Conservation (phyloP, 2,329 filamentous ascomycete species). For the Fusarium falciforme region DNA sequence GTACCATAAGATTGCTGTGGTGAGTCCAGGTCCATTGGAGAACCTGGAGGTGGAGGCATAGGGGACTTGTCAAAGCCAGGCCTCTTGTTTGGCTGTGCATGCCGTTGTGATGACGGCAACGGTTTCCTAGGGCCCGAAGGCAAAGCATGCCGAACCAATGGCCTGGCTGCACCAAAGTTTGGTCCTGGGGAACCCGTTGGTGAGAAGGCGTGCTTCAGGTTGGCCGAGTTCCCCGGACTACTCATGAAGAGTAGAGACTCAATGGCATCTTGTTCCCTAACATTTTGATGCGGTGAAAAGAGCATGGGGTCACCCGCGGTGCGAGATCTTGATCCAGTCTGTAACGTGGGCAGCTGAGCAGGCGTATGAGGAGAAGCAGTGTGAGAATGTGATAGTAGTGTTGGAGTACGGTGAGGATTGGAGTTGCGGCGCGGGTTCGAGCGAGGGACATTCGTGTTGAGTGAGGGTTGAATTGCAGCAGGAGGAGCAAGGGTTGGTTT, state of each 20-base stretch:
- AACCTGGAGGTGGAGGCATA: constrained; percentile 49
- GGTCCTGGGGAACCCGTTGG: constrained; percentile 53
- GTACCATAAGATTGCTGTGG: constrained; percentile 46
- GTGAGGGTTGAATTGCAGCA: constrained; percentile 65
- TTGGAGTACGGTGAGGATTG: constrained; percentile 60
- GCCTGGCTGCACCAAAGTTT: constrained; percentile 26
- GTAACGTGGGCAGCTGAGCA: constrained; percentile 49
- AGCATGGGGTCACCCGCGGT: constrained; percentile 64
- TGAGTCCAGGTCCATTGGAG: constrained; percentile 61
- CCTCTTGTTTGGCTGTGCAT: constrained; percentile 55
- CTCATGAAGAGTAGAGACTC: constrained; percentile 86
- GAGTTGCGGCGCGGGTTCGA: constrained; percentile 62
- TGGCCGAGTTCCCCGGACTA: constrained; percentile 77
- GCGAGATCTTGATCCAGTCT: constrained; percentile 45
- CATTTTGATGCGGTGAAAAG: constrained; percentile 71
- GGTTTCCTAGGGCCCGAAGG: constrained; percentile 64
- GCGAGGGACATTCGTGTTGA: constrained; percentile 47
- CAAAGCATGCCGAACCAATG: constrained; percentile 49
- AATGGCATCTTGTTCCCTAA: constrained; percentile 84
- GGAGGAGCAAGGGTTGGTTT: constrained; percentile 62
- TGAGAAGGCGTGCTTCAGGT: constrained; percentile 67
- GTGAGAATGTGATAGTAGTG: constrained; percentile 61
- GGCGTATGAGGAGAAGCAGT: constrained; percentile 60
- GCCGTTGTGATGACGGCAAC: constrained; percentile 61
- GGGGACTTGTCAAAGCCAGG: constrained; percentile 62